Base-by-base conservation (phyloP, 768 basidiomycete genomes). In the Erythrobasidium yunnanense region DNA sequence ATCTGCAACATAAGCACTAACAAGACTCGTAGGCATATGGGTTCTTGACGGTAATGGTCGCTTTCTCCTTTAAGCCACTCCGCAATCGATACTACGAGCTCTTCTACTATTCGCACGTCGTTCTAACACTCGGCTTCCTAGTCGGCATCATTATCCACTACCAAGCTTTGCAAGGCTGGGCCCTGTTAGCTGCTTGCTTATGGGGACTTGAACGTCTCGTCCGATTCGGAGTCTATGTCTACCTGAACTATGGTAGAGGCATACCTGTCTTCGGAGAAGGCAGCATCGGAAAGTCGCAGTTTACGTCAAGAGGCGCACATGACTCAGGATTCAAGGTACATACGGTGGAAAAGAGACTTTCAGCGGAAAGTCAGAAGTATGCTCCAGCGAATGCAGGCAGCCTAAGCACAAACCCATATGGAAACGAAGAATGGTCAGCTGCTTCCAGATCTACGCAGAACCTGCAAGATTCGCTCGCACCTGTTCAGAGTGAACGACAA, bases 71-170 rank as follows among this genome's bases (percentile, higher is more conserved):
- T 13, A 74, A 76, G 15, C 78, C 81, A 2, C 71, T 87, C 52
- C 79, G 85, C 33, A 78, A 77, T 30, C 76, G 76, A 2, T 81
- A 79, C 71, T 85, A 84, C 72, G 83, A 87, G 74, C 70, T 78
- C 4, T 88, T 88, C 77, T 87, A 85, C 71, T 76, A 81, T 67
- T 70, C 81, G 22, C 87, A 88, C 72, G 74, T 88, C 46, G 71
- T 83, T 32, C 79, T 87, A 23, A 82, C 84, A 30, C 81, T 86
- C 45, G 72, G 80, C n/a, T 84, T 82, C 45, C 77, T 88, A 47
- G 75, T 83, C 47, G 77, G 81, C 65, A 79, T 83, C 3, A 84
- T 82, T 18, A 74, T 88, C 0, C 87, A 88, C 72, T 85, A 87
- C 71, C 65, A 66, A 42, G 62, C 65, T 49, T 30, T 56, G 35